Evolutionary conservation across 2,329 filamentous ascomycete genomes (phyloP).

Genomic region (Pseudogymnoascus sp.): DNA sequence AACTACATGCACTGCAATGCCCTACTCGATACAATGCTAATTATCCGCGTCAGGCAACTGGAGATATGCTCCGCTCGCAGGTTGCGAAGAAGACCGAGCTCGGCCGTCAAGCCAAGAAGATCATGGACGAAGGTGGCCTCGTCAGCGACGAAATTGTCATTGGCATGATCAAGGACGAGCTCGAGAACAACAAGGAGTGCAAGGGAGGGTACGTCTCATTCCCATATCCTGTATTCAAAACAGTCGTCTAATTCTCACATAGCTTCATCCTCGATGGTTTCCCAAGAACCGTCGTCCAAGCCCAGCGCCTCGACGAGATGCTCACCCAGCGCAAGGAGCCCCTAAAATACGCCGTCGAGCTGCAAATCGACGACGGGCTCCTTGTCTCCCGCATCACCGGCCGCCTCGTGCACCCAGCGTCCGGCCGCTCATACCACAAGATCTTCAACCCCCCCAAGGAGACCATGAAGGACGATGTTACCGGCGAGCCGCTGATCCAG

Average conservation of each 20-base stretch:
- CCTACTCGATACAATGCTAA: slow-evolving; percentile 17
- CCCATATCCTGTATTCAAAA: slow-evolving; percentile 3
- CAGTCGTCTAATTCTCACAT: slow-evolving; percentile 17
- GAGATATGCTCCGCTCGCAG: slow-evolving; percentile 98
- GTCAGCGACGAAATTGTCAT: slow-evolving; percentile 99
- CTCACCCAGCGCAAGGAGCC: slow-evolving; percentile 67
- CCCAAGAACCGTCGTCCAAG: slow-evolving; percentile 91
- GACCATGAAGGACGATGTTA: slow-evolving; percentile 90
- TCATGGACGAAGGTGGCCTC: slow-evolving; percentile 96
- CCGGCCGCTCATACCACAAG: slow-evolving; percentile 94
- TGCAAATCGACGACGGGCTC: slow-evolving; percentile 91
- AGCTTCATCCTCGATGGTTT: slow-evolving; percentile 99
- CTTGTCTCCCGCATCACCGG: slow-evolving; percentile 95
- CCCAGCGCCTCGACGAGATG: slow-evolving; percentile 91
- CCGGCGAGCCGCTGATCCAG: slow-evolving; percentile 93
- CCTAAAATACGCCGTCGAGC: slow-evolving; percentile 90
- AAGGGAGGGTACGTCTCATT: slow-evolving; percentile 70
- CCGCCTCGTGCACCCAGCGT: slow-evolving; percentile 89
- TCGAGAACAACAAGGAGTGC: slow-evolving; percentile 90
- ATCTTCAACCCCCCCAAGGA: slow-evolving; percentile 97
- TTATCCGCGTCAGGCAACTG: slow-evolving; percentile 63
- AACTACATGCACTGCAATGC: slow-evolving; percentile 1
- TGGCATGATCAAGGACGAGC: slow-evolving; percentile 98
- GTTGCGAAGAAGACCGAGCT: slow-evolving; percentile 95
- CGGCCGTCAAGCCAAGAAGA: slow-evolving; percentile 97